Base-by-base conservation (phyloP, 192 early-diverging fungal species). In the Coemansia javaensis region DNA sequence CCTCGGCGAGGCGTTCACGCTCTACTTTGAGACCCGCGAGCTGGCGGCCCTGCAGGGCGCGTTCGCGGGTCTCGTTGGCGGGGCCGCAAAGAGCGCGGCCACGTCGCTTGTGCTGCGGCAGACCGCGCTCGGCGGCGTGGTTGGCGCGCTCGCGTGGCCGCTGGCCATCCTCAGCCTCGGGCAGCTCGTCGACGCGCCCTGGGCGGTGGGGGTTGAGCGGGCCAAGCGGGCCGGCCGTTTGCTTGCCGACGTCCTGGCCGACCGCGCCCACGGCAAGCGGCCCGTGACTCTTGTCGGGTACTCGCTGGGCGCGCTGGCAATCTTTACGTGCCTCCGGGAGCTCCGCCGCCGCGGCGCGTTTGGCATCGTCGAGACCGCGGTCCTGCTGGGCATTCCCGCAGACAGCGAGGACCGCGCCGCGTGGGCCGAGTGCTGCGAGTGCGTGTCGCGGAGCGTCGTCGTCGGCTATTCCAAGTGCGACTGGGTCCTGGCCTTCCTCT, bases 261-360 rank as follows among this genome's bases (percentile, higher is more conserved):
- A 22, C 31, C 65, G 50, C n/a, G 69, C 69, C 11, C 69, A 77
- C 25, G 81, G 75, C 20, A 77, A 80, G 40, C 75, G 86, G 3
- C 86, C 86, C 18, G 82, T 83, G 11, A 83, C 81, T 1, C 72
- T 89, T 15, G 74, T 86, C 33, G 86, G 84, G 16, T 86, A 79
- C 64, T 86, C 84, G 1, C 64, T 89, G 16, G 86, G 86, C 2
- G 83, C 84, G 8, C 59, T 84, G 35, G 67, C 80, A 6, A 82
- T 89, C 32, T 85, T 79, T 44, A 80, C 81, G 20, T 89, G 86
- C 49, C 62, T 89, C 18, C 75, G 78, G 45, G 82, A 85, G 54
- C 77, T 88, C 23, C 57, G 64, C 28, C 32, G 41, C 2, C 60
- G 56, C 41, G 56, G 44, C 25, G 75, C 64, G 0, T 75, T 68